A percentile compares a stretch with the other conserved stretches of the same genome.
Evolutionary conservation across 83 land plant genomes (phyloP).

Genomic region (Picea engelmannii): DNA sequence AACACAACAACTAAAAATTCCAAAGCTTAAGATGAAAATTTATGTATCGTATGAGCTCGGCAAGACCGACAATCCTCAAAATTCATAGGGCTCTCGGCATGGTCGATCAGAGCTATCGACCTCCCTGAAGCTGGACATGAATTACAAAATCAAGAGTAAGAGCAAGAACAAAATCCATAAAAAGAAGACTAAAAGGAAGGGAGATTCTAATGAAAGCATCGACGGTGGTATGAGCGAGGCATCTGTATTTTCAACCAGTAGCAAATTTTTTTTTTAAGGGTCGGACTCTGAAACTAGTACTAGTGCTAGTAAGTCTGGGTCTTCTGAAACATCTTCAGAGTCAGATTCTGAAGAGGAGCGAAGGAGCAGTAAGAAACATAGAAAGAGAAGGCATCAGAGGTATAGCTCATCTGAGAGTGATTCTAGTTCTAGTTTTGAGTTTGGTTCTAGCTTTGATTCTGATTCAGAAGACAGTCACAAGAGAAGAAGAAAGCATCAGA

Average conservation of each 20-base stretch:
- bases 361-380: slow-evolving; percentile 40
- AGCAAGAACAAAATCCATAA: neutral
- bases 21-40: slow-evolving; percentile 60
- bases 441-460: slow-evolving; percentile 39
- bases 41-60: slow-evolving; percentile 57
- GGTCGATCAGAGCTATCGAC: neutral
- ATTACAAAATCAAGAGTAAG: slow-evolving; percentile 15
- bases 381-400: slow-evolving; percentile 30
- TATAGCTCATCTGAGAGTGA: slow-evolving; percentile 38
- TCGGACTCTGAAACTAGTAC: slow-evolving; percentile 42
- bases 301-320: slow-evolving; percentile 35
- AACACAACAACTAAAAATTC: slow-evolving; percentile 86
- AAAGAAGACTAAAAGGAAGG: slow-evolving; percentile 56
- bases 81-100: slow-evolving; percentile 9
- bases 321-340: slow-evolving; percentile 16
- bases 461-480: slow-evolving; percentile 35
- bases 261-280: slow-evolving; percentile 18
- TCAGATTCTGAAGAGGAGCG: slow-evolving; percentile 42
- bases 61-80: slow-evolving; percentile 36
- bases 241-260: slow-evolving; percentile 59
- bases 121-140: slow-evolving; percentile 18
- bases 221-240: slow-evolving; percentile 49
- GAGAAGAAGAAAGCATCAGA: slow-evolving; percentile 31
- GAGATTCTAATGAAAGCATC: slow-evolving; percentile 30
- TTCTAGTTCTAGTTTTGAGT: slow-evolving; percentile 48